Evolutionary conservation across 108 stramenopile species (phyloP).

Genomic region (Parietichytrium sp.): DNA sequence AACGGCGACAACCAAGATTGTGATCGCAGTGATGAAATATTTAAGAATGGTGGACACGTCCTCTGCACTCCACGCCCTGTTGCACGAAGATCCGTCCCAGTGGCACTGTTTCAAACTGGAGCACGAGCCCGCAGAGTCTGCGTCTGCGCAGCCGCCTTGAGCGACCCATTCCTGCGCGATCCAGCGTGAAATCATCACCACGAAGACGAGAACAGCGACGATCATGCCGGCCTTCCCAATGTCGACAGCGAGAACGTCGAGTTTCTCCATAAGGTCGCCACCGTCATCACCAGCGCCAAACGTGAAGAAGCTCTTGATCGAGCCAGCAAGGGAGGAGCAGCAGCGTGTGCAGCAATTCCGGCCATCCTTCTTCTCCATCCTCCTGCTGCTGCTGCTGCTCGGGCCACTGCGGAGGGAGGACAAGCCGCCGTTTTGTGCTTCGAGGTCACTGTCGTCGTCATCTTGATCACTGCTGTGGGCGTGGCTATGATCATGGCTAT

Average conservation of each 20-base stretch:
- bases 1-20: slow-evolving; percentile 92
- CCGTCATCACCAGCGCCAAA: slow-evolving; percentile 65
- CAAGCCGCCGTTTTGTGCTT: slow-evolving; percentile 51
- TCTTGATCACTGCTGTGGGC: not conserved
- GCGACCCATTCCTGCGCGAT: slow-evolving; percentile 41
- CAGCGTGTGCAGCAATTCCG: slow-evolving; percentile 69
- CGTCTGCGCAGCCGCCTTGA: slow-evolving; percentile 43
- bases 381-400: too few species aligned
- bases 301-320: slow-evolving; percentile 62
- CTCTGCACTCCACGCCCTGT: slow-evolving; percentile 71
- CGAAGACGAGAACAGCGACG: slow-evolving; percentile 71
- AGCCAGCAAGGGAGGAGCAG: slow-evolving; percentile 74
- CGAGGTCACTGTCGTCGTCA: not conserved
- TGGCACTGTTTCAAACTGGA: slow-evolving; percentile 72
- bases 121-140: slow-evolving; percentile 50
- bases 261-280: slow-evolving; percentile 78
- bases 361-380: too few species aligned
- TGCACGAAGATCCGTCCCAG: slow-evolving; percentile 76
- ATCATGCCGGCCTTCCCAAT: slow-evolving; percentile 77
- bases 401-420: too few species aligned
- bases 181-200: slow-evolving; percentile 76
- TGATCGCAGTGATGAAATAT: slow-evolving; percentile 86
- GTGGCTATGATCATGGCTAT: slow-evolving; percentile 4
- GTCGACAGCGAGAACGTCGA: slow-evolving; percentile 76
- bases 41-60: slow-evolving; percentile 62